Evolutionary conservation across 2,329 filamentous ascomycete species (phyloP).

Genomic region (Sporothrix pseudoabietina): DNA sequence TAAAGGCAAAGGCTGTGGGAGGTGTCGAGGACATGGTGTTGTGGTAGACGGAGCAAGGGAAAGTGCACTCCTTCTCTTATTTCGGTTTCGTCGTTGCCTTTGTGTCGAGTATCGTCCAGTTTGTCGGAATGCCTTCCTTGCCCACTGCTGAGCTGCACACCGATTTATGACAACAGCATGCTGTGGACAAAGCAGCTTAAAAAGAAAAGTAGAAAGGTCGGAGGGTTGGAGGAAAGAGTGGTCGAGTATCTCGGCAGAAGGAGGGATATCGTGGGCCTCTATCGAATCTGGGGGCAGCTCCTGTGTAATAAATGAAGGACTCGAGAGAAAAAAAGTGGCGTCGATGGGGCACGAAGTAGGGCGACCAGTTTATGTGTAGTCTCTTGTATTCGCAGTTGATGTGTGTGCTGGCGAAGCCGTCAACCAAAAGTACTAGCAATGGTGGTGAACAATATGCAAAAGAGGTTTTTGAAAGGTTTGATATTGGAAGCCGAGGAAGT

Average conservation of each 20-base stretch:
- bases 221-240: neutral
- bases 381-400: neutral
- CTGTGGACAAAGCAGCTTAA: neutral
- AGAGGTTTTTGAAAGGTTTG: neutral
- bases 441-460: too few relatives aligned
- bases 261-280: neutral
- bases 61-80: neutral
- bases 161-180: slow-evolving; percentile 24
- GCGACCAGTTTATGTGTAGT: neutral
- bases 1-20: slow-evolving; percentile 48
- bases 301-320: neutral
- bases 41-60: neutral
- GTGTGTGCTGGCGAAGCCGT: neutral
- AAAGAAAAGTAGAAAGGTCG: neutral
- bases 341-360: neutral
- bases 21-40: slow-evolving; percentile 49
- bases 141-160: slow-evolving; percentile 24
- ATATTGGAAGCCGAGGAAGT: too few relatives aligned
- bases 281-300: slow-evolving; percentile 20
- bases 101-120: neutral
- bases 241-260: too few relatives aligned
- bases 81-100: slow-evolving; percentile 16
- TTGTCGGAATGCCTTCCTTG: slow-evolving; percentile 3
- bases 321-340: slow-evolving; percentile 14
- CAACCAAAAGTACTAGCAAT: neutral